phyloP scores from a whole-genome alignment of 2,329 filamentous ascomycete species.

The Gyromitra esculenta region DNA sequence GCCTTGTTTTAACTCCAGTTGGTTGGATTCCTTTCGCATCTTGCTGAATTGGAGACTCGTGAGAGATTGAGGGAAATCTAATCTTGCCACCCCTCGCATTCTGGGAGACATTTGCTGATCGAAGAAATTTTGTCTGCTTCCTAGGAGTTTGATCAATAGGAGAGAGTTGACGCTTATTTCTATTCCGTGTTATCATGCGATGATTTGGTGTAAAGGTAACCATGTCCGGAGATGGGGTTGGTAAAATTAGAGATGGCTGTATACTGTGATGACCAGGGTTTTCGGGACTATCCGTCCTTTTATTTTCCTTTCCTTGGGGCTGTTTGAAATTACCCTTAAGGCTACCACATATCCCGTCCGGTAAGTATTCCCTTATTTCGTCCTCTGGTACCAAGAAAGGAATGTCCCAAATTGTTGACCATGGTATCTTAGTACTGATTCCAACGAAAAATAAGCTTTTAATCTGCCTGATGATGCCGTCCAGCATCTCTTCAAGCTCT shows the following conservation, averaged over 20 bases:
- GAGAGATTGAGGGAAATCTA: conserved; percentile 12
- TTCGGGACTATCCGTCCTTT: background rate
- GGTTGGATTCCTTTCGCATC: background rate
- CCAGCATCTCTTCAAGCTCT: conserved; percentile 12
- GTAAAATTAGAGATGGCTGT: background rate
- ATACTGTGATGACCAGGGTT: background rate
- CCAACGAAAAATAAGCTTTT: conserved; percentile 28
- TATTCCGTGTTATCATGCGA: background rate
- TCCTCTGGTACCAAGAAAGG: background rate
- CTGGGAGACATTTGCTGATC: conserved; percentile 21
- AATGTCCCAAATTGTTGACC: conserved; percentile 23
- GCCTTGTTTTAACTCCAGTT: background rate
- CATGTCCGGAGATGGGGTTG: background rate
- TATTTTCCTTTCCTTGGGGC: background rate
- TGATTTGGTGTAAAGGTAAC: background rate
- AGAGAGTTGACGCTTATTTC: background rate
- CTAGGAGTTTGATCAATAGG: background rate
- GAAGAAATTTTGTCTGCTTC: background rate
- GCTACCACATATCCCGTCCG: background rate
- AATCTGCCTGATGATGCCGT: background rate
- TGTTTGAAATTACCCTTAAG: background rate
- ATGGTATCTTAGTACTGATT: conserved; percentile 18
- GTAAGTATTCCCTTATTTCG: conserved; percentile 30
- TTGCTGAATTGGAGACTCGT: background rate
- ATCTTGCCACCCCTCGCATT: conserved; percentile 22